Conservation (phyloP, 179 eudicot genomes). For the Patellifolia procumbens region DNA sequence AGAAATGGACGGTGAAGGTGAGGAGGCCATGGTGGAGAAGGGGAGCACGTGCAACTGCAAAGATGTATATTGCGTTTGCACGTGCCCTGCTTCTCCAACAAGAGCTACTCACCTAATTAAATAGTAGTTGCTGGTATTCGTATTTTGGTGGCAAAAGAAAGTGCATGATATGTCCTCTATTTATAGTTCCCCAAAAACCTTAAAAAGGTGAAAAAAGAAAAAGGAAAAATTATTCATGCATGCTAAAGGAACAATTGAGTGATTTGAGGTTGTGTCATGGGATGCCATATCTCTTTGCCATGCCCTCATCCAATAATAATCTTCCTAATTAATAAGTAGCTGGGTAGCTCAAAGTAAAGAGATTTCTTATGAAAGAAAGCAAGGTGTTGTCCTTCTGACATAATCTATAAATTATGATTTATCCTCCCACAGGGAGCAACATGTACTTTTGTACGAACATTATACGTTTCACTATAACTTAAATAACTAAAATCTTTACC, state of each 20-base stretch:
- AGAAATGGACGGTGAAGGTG: conserved; percentile 19
- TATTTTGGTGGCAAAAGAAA: background rate
- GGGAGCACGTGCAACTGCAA: conserved; percentile 68
- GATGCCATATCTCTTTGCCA: conserved; percentile 18
- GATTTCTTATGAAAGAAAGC: conserved; percentile 21
- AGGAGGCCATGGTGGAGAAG: conserved; percentile 73
- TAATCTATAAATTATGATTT: conserved; percentile 6
- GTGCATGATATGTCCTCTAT: conserved; percentile 19
- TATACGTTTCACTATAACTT: too few relatives aligned
- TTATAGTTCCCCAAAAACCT: conserved; percentile 25
- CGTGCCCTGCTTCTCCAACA: conserved; percentile 94
- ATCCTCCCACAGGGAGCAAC: background rate
- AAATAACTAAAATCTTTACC: too few relatives aligned
- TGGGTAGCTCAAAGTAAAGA: conserved; percentile 16
- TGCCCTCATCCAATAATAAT: background rate
- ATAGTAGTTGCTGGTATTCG: background rate
- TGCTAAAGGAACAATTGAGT: conserved; percentile 42
- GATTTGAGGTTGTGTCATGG: conserved; percentile 28
- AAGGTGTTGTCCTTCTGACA: conserved; percentile 28
- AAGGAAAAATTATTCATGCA: conserved; percentile 21
- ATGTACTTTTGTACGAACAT: too few relatives aligned
- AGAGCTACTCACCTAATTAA: conserved; percentile 34
- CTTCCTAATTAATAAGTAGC: background rate
- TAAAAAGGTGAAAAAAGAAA: background rate
- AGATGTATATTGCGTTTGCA: conserved; percentile 33